Evolutionary conservation across 495 filamentous ascomycete genomes (phyloP).

Genomic region (Entonaema liquescens): DNA sequence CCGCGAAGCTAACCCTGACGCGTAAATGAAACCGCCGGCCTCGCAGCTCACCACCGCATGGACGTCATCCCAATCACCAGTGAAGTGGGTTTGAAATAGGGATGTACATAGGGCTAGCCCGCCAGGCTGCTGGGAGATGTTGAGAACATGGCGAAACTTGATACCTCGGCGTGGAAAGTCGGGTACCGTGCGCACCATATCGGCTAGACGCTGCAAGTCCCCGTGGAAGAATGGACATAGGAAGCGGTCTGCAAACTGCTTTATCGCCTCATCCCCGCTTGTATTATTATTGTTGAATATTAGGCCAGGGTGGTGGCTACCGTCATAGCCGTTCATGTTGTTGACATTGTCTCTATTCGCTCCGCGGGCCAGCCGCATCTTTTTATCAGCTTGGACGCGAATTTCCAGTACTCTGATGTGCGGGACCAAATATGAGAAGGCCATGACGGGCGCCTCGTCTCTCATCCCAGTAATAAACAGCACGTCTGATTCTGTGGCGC

Average conservation of each 20-base stretch:
- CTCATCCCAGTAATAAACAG: constrained; percentile 73
- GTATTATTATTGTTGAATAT: constrained; percentile 61
- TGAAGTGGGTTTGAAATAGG: constrained; percentile 60
- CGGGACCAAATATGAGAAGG: constrained; percentile 65
- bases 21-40: constrained; percentile 67
- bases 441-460: constrained; percentile 66
- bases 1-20: constrained; percentile 59
- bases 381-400: constrained; percentile 56
- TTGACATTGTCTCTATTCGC: constrained; percentile 39
- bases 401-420: constrained; percentile 64
- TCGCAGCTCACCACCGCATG: constrained; percentile 63
- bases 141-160: constrained; percentile 67
- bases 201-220: constrained; percentile 59
- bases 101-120: constrained; percentile 64
- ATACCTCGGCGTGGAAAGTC: constrained; percentile 63
- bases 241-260: constrained; percentile 54
- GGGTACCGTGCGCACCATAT: constrained; percentile 61
- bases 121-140: constrained; percentile 63
- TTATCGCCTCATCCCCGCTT: constrained; percentile 52
- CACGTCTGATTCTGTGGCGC: constrained; percentile 60
- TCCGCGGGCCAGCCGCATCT: constrained; percentile 55
- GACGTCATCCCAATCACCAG: constrained; percentile 59
- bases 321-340: constrained; percentile 32
- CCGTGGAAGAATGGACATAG: constrained; percentile 62
- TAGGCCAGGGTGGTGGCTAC: constrained; percentile 55